Percentiles rank a stretch among this genome's conserved stretches.
Conservation (phyloP, 2,329 filamentous ascomycete genomes). For the Penicillium hordei region DNA sequence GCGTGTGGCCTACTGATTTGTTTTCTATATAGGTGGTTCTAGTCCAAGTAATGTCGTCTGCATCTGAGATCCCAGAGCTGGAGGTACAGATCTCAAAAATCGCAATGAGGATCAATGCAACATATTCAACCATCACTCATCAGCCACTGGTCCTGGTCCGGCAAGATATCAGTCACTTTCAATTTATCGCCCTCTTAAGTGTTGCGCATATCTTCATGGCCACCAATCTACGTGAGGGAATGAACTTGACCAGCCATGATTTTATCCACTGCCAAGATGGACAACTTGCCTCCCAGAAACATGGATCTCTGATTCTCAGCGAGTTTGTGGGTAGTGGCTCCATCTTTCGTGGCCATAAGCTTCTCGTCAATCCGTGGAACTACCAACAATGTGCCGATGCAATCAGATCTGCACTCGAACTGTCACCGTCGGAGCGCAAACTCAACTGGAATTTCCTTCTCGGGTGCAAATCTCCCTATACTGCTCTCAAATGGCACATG, state of each 20-base stretch:
- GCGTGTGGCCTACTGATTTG: conserved; percentile 5
- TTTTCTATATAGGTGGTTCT: conserved; percentile 64
- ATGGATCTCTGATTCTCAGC: conserved; percentile 84
- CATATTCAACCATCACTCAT: conserved; percentile 83
- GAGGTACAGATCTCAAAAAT: conserved; percentile 88
- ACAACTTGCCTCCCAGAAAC: conserved; percentile 66
- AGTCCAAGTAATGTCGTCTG: conserved; percentile 88
- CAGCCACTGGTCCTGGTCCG: conserved; percentile 88
- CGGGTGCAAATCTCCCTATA: conserved; percentile 71
- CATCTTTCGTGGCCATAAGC: conserved; percentile 73
- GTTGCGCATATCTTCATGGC: conserved; percentile 90
- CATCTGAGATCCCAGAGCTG: conserved; percentile 79
- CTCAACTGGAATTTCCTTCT: conserved; percentile 72
- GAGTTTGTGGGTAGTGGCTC: conserved; percentile 92
- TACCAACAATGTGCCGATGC: conserved; percentile 82
- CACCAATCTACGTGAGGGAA: conserved; percentile 89
- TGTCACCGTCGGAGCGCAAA: conserved; percentile 71
- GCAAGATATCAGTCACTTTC: conserved; percentile 87
- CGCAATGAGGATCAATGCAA: conserved; percentile 86
- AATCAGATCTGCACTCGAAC: conserved; percentile 78
- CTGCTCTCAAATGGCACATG: conserved; percentile 77
- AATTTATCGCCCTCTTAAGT: conserved; percentile 86
- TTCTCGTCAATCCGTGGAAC: conserved; percentile 93
- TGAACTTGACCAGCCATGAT: conserved; percentile 94
- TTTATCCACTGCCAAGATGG: conserved; percentile 92